A percentile compares a stretch with the other conserved stretches of the same genome.
These are phyloP conservation scores for Psilocybe tampanensis DNA, from an alignment of 768 basidiomycete species.

Conservation along the genomic window DNA sequence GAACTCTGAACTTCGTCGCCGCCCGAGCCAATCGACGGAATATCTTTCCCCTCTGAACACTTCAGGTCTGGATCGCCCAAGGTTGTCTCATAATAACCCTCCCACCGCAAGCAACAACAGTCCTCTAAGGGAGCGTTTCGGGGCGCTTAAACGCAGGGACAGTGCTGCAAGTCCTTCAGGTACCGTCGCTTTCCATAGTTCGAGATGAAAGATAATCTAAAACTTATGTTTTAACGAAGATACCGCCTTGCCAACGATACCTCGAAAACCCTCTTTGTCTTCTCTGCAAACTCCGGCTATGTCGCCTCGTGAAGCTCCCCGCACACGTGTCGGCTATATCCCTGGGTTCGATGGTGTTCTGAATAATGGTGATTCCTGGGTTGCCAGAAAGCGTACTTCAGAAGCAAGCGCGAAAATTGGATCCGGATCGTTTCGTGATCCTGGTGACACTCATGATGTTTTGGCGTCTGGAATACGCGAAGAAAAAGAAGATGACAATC, in stretches of 20 bases:
- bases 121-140: constrained; percentile 71
- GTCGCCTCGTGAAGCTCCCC: constrained; percentile 69
- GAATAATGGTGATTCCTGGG: constrained; percentile 69
- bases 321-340: constrained; percentile 58
- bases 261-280: constrained; percentile 73
- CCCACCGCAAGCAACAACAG: constrained; percentile 45
- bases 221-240: constrained; percentile 41
- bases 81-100: constrained; percentile 53
- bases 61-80: constrained; percentile 57
- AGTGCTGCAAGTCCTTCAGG: constrained; percentile 51
- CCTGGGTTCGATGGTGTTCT: constrained; percentile 77
- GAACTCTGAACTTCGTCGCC: constrained; percentile 87
- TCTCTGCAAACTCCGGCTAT: constrained; percentile 53
- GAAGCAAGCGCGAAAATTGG: constrained; percentile 50
- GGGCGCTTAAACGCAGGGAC: constrained; percentile 65
- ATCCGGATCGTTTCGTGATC: constrained; percentile 37
- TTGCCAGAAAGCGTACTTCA: constrained; percentile 62
- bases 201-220: background rate
- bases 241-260: constrained; percentile 51
- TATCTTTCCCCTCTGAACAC: constrained; percentile 62
- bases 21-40: constrained; percentile 69
- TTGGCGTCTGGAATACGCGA: constrained; percentile 58
- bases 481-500: constrained; percentile 51
- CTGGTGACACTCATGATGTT: constrained; percentile 38
- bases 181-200: constrained; percentile 27